Base-by-base conservation (phyloP, 2,329 filamentous ascomycete species). In the Celoporthe dispersa region DNA sequence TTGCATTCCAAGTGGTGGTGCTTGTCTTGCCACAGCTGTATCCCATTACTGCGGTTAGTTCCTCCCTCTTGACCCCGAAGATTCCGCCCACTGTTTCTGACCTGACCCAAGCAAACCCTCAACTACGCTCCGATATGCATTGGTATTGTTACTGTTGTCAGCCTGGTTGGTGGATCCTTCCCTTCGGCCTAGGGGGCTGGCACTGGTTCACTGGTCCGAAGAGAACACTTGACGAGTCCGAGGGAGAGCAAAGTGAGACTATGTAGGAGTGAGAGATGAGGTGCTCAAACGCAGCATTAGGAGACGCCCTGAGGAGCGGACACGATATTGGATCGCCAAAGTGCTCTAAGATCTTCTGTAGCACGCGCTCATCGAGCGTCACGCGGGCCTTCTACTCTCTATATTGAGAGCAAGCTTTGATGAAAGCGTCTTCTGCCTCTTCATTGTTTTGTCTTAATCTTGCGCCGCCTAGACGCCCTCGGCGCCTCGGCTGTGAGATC, bases 81-180 rank as follows among this genome's bases (percentile, higher is more conserved):
- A 2, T 0, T 9, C 11, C 8, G 7, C 39, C 14, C 8, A 2
- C 9, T 12, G 37, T 39, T 12, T 39, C 60, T 63, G 37, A 62
- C 59, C 11, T 1, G 2, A 22, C 33, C 31, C 2, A 1, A 75
- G 73, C 33, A 79, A 74, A 81, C 79, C 0, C 71, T 82, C 31
- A 82, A 82, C 66, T 81, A 82, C 73, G 79, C 79, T 1, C 80
- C 80, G 0, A 79, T 81, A 33, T 79, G 78, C 69, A 80, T 82
- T 68, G 79, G 78, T 0, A 79, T 77, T 35, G 76, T 81, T 41
- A 78, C 76, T 35, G 68, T 80, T 44, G 74, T 81, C 72, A 78
- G 75, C 64, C 65, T 81, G 39, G 74, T 74, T 2, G 80, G 0
- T 81, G 80, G 80, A 68, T 80, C 16, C 70, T 80, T 12, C 80